phyloP scores from a whole-genome alignment of 2,329 filamentous ascomycete genomes.

The Ascochyta clinopodiicola region DNA sequence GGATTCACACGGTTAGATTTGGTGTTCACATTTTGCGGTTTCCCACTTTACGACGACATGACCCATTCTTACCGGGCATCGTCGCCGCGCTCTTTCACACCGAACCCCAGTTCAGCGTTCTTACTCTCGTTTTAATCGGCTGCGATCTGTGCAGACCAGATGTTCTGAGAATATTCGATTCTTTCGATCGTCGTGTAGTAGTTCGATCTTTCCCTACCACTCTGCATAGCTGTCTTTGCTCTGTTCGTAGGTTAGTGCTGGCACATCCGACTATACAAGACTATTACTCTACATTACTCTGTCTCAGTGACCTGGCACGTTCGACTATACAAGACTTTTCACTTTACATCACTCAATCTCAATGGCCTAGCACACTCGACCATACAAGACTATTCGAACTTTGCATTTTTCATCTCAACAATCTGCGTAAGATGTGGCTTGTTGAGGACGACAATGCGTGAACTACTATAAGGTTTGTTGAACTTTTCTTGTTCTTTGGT shows the following conservation, averaged over 20 bases:
- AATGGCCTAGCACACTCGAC: conserved; percentile 37
- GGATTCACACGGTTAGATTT: conserved; percentile 35
- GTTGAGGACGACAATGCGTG: not conserved
- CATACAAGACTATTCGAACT: conserved; percentile 6
- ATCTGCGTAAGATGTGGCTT: conserved; percentile 1
- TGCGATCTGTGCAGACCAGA: conserved; percentile 20
- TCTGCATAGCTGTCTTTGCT: conserved; percentile 29
- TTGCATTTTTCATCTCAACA: not conserved
- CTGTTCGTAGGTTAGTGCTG: conserved; percentile 42
- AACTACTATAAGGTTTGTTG: not conserved
- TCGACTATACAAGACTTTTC: no score
- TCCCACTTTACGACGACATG: conserved; percentile 42
- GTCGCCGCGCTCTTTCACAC: conserved; percentile 35
- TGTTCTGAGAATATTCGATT: conserved; percentile 46
- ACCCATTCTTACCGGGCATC: conserved; percentile 36
- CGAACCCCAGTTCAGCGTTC: conserved; percentile 37
- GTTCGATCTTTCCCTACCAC: conserved; percentile 26
- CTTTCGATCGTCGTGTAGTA: conserved; percentile 31
- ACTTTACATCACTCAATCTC: no score
- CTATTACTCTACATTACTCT: conserved; percentile 11
- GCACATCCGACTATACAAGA: conserved; percentile 38
- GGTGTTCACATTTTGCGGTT: conserved; percentile 34
- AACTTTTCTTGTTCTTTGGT: conserved; percentile 7
- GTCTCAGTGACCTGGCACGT: not conserved
- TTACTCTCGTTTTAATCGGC: conserved; percentile 51